Evolutionary conservation across 2,329 filamentous ascomycete species (phyloP), one percentile per base, ranked within the genome.

Genomic region (Harringtonia lauricola): DNA sequence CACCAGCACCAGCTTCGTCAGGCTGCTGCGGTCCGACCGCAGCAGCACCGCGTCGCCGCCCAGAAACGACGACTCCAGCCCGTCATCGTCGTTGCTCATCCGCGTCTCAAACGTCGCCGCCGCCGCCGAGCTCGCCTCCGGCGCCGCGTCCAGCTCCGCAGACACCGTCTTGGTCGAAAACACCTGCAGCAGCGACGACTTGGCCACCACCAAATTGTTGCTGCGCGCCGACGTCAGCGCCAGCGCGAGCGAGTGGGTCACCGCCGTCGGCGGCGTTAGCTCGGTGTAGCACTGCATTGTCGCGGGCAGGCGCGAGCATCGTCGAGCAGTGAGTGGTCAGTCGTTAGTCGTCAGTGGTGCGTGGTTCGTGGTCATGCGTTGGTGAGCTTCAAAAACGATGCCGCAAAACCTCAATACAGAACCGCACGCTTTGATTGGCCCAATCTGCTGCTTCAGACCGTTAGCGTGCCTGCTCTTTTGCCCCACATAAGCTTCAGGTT

Each of bases 281-380:
- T 98, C 92, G 59, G 87, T 89, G 68, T 96, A 96, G 72, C 87
- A 94, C 77, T 96, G 90, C 90, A 96, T 96, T 18, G 40, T 49
- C 33, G 41, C 24, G 21, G 39, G 52, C 50, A 21, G 2, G 29
- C 12, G 24, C 36, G 35, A 30, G 19, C 36, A 39, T 43, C 17
- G 30, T 43, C 41, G 39, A 28, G 15, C 26, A 18, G 18, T 28
- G 29, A 18, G 22, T n/a, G n/a, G 21, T 15, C 22, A 26, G 24
- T 8, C 7, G n/a, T 19, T 29, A 12, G 8, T 5, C 19, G 12
- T 13, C 8, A 6, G 13, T 10, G 12, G 19, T n/a, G n/a, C n/a
- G n/a, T n/a, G n/a, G n/a, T n/a, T n/a, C n/a, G n/a, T n/a, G n/a
- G n/a, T n/a, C n/a, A n/a, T n/a, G n/a, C n/a, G n/a, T n/a, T n/a